Evolutionary conservation across 2,329 filamentous ascomycete genomes (phyloP), one percentile per base, ranked within the genome.

Genomic region (Colletotrichum agaves): DNA sequence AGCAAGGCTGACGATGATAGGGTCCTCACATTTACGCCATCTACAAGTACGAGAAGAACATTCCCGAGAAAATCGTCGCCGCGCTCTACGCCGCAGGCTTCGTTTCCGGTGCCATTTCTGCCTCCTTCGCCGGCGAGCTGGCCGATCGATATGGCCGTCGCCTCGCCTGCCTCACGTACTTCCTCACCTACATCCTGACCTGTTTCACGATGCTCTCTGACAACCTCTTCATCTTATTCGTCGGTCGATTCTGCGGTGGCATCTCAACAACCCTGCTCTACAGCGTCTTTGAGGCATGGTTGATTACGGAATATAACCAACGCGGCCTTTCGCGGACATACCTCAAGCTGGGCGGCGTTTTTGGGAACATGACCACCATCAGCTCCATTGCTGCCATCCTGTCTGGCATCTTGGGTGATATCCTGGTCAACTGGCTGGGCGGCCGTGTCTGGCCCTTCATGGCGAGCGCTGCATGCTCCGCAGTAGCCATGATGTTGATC

Each of bases 251-350:
- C 1, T 79, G 84, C 7, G 86, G 87, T 15, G 87, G 87, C 0
- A 71, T 89, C 17, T 84, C 83, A 67, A 87, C 85, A 10, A 88
- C 85, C 13, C 76, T 89, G 19, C 79, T 89, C 17, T 88, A 85
- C 77, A 86, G 81, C 53, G 84, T 85, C 10, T 88, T 89, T 69
- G 86, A 89, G 71, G 83, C 85, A 50, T 89, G 87, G 87, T 84
- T 89, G 79, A 84, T 89, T 31, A 81, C 84, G 52, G 86, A 89
- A 71, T 89, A 83, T 69, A 81, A 85, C 67, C 75, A 78, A 23
- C 77, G 81, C 46, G 80, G 80, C n/a, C 72, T 87, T 6, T 76
- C 82, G n/a, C 75, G 67, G 11, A 71, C 75, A 7, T 78, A 79
- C 8, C 74, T 78, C 7, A 81, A 80, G 44, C 78, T 90, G 33